Evolutionary conservation across 257 asterid genomes (phyloP).

Genomic region (Lycium ferocissimum): DNA sequence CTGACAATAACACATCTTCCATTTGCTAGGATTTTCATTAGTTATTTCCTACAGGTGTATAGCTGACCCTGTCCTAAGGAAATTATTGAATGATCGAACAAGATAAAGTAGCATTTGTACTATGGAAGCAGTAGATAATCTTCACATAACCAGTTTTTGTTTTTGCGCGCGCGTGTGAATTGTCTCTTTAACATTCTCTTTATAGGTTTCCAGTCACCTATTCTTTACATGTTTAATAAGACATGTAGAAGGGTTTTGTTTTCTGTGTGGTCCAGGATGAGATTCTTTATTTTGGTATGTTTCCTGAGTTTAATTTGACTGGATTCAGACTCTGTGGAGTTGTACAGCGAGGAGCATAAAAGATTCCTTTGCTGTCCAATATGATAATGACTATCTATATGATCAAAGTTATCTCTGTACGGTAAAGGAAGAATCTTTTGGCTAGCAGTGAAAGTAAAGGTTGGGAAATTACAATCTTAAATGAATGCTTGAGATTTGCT

Average conservation of each 20-base stretch:
- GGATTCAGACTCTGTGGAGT: background rate
- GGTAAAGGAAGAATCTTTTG: background rate
- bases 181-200: background rate
- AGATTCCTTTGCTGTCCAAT: background rate
- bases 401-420: background rate
- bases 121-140: constrained; percentile 17
- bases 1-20: background rate
- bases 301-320: background rate
- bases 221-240: background rate
- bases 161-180: background rate
- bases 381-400: background rate
- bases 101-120: background rate
- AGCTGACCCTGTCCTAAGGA: background rate
- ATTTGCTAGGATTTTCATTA: background rate
- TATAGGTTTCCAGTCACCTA: background rate
- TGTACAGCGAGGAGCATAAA: background rate
- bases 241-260: background rate
- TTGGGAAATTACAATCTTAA: constrained; percentile 1
- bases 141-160: background rate
- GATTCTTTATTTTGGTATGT: background rate
- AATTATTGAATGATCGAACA: background rate
- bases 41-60: background rate
- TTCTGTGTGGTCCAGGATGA: background rate
- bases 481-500: constrained; percentile 13
- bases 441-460: background rate